Evolutionary conservation across 2,329 filamentous ascomycete species (phyloP), one percentile per base, ranked within the genome.

Genomic region (Ophiostoma himal-ulmi): DNA sequence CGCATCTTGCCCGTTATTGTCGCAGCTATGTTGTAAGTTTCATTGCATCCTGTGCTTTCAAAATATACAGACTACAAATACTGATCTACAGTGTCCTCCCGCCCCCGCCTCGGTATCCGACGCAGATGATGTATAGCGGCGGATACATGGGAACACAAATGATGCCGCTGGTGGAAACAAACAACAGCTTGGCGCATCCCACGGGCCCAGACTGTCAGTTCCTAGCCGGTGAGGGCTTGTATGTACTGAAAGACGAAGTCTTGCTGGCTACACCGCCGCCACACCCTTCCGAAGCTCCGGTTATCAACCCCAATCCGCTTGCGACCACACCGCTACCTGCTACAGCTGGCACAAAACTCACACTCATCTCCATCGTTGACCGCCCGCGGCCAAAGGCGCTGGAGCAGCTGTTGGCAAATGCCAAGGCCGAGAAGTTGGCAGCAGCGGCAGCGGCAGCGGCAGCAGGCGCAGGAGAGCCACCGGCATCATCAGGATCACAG

Each of bases 181-280:
- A 95, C 80, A 99, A 98, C 78, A 90, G 89, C 54, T 83, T 99
- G 73, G 88, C 87, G 71, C 91, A 91, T 76, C 94, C 92, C 34
- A 88, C 88, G 48, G 92, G 92, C 5, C 87, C 91, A 34, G 94
- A 97, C 76, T 92, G 93, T 80, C 92, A 96, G 78, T 89, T 99
- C 75, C 88, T 97, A 62, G 93, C 94, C 67, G 95, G 94, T 79
- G 95, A 99, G 88, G 95, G 93, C 92, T 81, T 74, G 77, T 41
- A 54, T 77, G 85, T 91, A 30, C 86, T 98, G 62, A 91, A 93
- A 78, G 94, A 99, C 80, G 92, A 97, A 78, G 83, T 99, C 37
- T 91, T 93, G 75, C 89, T 99, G 71, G 94, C 95, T 64, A 97
- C 94, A 44, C 95, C 95, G 70, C 94, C 94, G 73, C 94, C 94